Evolutionary conservation across 2,329 filamentous ascomycete species (phyloP).

Genomic region (Diplocarpon mali): DNA sequence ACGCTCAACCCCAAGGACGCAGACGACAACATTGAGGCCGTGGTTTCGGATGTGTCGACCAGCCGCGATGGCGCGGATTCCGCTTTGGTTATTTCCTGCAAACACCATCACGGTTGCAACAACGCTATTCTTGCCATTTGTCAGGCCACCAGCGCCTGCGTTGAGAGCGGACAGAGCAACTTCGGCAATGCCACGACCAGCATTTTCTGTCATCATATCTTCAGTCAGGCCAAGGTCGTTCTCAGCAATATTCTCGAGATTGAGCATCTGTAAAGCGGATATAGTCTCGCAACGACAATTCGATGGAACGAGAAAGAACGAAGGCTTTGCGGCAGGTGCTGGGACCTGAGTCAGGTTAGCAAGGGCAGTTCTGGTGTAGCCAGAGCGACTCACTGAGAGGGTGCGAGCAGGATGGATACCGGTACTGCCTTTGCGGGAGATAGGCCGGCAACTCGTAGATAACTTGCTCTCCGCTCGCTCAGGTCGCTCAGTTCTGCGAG

Average conservation of each 20-base stretch:
- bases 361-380: neutral
- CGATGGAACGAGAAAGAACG: slow-evolving; percentile 42
- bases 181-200: slow-evolving; percentile 79
- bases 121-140: slow-evolving; percentile 29
- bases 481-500: slow-evolving; percentile 12
- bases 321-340: slow-evolving; percentile 18
- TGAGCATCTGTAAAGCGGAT: slow-evolving; percentile 75
- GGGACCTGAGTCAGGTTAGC: slow-evolving; percentile 18
- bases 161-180: slow-evolving; percentile 61
- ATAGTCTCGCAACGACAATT: slow-evolving; percentile 50
- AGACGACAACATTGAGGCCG: slow-evolving; percentile 69
- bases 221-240: slow-evolving; percentile 79
- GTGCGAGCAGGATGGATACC: slow-evolving; percentile 19
- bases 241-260: slow-evolving; percentile 82
- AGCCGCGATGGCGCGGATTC: slow-evolving; percentile 73
- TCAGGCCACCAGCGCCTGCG: slow-evolving; percentile 26
- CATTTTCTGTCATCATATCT: slow-evolving; percentile 85
- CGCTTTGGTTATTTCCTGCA: slow-evolving; percentile 91
- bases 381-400: slow-evolving; percentile 19
- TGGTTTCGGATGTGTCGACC: slow-evolving; percentile 80
- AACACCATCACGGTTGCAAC: slow-evolving; percentile 51
- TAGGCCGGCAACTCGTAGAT: slow-evolving; percentile 25
- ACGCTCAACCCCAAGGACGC: slow-evolving; percentile 74
- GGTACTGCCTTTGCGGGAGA: slow-evolving; percentile 26
- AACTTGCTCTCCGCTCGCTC: slow-evolving; percentile 29